phyloP scores from a whole-genome alignment of 345 rosid genomes.

The Populus tremula region DNA sequence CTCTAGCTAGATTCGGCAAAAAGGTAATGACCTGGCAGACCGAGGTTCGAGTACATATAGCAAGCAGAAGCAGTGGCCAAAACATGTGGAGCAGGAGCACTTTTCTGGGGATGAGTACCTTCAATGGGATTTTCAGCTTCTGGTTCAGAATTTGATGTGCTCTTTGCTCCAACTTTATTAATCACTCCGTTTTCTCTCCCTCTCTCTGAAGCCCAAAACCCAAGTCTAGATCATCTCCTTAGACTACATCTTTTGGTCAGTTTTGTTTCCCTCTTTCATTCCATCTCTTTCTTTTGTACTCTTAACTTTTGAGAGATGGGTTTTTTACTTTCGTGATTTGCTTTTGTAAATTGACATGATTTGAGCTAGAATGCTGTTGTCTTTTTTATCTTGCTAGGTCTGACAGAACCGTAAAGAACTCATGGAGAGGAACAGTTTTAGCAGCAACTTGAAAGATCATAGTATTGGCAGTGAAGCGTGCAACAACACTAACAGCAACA shows the following conservation, averaged over 20 bases:
- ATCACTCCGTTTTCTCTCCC: not conserved
- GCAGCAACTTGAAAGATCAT: slow-evolving; percentile 43
- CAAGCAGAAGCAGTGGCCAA: slow-evolving; percentile 31
- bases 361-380: not conserved
- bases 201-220: slow-evolving; percentile 7
- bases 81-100: slow-evolving; percentile 12
- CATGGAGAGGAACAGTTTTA: slow-evolving; percentile 49
- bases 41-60: slow-evolving; percentile 22
- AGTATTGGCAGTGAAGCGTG: slow-evolving; percentile 10
- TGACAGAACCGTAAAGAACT: slow-evolving; percentile 18
- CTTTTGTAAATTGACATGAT: not conserved
- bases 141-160: slow-evolving; percentile 26
- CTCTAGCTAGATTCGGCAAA: slow-evolving; percentile 27
- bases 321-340: not conserved
- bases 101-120: slow-evolving; percentile 12
- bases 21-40: slow-evolving; percentile 21
- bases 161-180: not conserved
- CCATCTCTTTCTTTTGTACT: not conserved
- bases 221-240: slow-evolving; percentile 13
- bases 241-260: slow-evolving; percentile 7
- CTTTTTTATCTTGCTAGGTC: slow-evolving; percentile 25
- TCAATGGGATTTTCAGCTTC: slow-evolving; percentile 22
- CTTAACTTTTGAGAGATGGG: not conserved
- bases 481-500: slow-evolving; percentile 32
- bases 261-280: slow-evolving; percentile 6